Evolutionary conservation across 176 grass and related monocot genomes (phyloP), one percentile per base, ranked within the genome.

Genomic region (Echinochloa phyllopogon): DNA sequence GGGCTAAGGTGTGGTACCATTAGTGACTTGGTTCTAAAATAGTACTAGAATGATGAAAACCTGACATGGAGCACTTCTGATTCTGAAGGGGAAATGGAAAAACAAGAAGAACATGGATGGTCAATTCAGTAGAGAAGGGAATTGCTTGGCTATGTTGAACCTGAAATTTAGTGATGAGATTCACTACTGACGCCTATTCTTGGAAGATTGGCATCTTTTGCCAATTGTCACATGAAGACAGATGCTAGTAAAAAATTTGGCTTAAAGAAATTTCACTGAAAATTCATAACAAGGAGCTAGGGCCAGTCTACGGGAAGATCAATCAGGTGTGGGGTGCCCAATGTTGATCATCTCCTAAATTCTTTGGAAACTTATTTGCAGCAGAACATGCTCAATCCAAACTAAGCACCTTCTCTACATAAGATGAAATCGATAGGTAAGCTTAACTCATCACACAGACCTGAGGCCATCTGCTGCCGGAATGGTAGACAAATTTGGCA

Each of bases 381-480:
- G 3, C 18, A 78, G 58, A 27, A 9, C 17, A 49, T 11, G 1
- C 65, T 62, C 75, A 79, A 11, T 72, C 16, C 11, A 18, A 33
- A 81, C 72, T 33, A 84, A 6, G 18, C 5, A 2, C 14, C 16
- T 29, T 20, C 37, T 45, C 38, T 36, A 10, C 42, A 27, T 18
- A 60, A 5, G 69, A 21, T 37, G 17, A 60, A 77, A 57, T 24
- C 49, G 8, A 4, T 15, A 74, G 40, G 44, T 8, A 88, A 1
- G 56, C 0, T 83, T 25, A 85, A 63, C 23, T 18, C 45, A 59
- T 39, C 21, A 76, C 36, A 80, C 72, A 76, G 18, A 94, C 95
- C 92, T 97, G 95, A 77, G 94, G 88, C 94, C 94, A 97, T 56
- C 92, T 79, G 24, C 94, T 86, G 6, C 94, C 94, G 0, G 88